Evolutionary conservation across 805 yeast genomes (phyloP), one percentile per base, ranked within the genome.

Genomic region (Myxozyma nipponensis): DNA sequence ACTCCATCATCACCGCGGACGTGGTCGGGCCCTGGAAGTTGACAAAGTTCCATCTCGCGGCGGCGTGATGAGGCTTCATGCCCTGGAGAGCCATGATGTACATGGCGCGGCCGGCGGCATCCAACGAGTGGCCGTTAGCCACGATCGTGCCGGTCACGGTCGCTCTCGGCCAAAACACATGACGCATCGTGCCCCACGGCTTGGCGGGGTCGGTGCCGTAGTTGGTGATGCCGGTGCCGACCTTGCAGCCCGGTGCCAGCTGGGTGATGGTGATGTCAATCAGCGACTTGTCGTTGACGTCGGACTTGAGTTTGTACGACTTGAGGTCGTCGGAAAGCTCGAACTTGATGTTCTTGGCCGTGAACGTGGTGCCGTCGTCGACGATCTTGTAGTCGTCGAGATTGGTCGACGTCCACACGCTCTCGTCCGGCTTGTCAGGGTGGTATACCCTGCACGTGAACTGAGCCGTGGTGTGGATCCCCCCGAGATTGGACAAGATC

Each of bases 31-130:
- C 84, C 66, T 87, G 96, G 77, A 86, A 91, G 70, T 87, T 84
- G 56, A 86, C 70, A 67, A 93, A 93, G 71, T 91, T 93, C 98
- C 98, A 93, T 21, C 88, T 72, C 54, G 95, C 87, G 49, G 98
- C 98, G 32, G 97, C 96, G 70, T 93, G 98, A 69, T 93, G 97
- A 6, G 98, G 98, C 70, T 93, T 93, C 98, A 93, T 90, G 55
- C 98, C 98, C 73, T 93, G 98, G 60, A 88, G 72, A 4, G 98
- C 98, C 91, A 86, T 83, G 47, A 91, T 96, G 65, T 82, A 90
- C 95, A 93, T 85, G 44, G 88, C 76, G 17, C 53, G 60, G 24
- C 71, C 72, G 25, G 63, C 58, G 40, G 72, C 59, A 25, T 68
- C 72, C 44, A 74, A 62, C 49, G 51, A 61, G 32, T 63, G 57